These are phyloP conservation scores for Selenicereus undatus DNA, from an alignment of 148 eudicot genomes.

Conservation along the genomic window DNA sequence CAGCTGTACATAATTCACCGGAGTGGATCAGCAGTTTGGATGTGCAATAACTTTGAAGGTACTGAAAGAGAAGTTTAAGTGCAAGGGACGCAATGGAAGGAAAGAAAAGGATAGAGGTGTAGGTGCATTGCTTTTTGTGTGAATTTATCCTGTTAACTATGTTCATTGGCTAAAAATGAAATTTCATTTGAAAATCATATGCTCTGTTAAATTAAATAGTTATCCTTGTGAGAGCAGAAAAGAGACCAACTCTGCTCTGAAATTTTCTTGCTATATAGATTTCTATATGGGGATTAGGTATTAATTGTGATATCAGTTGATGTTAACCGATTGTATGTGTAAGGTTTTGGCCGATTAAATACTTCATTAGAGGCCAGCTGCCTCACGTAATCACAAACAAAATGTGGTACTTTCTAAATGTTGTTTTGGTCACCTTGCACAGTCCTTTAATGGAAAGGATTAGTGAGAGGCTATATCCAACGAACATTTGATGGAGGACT, in stretches of 20 bases:
- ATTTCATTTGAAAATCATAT: not conserved
- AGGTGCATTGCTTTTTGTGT: not conserved
- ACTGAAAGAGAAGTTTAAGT: not conserved
- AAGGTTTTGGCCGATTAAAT: not conserved
- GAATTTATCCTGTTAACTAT: not conserved
- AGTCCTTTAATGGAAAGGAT: not conserved
- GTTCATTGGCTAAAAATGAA: not conserved
- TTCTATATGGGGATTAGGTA: not conserved
- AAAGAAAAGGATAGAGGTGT: not conserved
- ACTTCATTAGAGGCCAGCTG: not conserved
- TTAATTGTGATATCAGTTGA: not conserved
- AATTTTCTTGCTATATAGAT: not conserved
- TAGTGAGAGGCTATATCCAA: too few relatives aligned
- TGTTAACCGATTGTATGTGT: not conserved
- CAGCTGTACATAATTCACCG: not conserved
- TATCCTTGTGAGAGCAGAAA: not conserved
- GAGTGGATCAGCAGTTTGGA: not conserved
- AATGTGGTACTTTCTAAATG: not conserved
- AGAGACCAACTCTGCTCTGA: not conserved
- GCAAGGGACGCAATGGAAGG: not conserved
- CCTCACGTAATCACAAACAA: not conserved
- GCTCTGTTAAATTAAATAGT: not conserved
- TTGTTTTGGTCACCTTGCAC: not conserved
- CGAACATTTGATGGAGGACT: too few relatives aligned
- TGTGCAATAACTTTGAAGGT: not conserved